Conservation (phyloP, 371 early-diverging fungal genomes). For the Parasitella parasitica region DNA sequence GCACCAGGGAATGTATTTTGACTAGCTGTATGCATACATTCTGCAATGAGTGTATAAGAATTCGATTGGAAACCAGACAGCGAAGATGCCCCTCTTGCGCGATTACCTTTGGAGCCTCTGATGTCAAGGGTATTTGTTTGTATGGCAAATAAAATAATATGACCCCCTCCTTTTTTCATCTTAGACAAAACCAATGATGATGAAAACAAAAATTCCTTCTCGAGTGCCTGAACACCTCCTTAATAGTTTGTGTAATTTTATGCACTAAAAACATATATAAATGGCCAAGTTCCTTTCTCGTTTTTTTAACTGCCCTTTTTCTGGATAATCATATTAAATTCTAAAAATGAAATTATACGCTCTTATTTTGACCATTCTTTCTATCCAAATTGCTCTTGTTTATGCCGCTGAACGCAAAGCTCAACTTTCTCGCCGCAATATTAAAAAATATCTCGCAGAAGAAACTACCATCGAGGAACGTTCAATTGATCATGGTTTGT, state of each 20-base stretch:
- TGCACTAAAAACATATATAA: neutral
- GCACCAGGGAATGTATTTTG: neutral
- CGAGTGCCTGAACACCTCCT: neutral
- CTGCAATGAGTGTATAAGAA: constrained; percentile 5
- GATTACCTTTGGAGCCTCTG: constrained; percentile 2
- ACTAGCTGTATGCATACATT: constrained; percentile 3
- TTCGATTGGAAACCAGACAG: constrained; percentile 4
- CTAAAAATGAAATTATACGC: neutral
- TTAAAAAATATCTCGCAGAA: neutral
- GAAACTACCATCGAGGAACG: neutral
- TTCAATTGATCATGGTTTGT: neutral
- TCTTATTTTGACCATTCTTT: neutral
- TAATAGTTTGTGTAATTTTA: neutral
- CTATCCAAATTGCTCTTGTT: neutral
- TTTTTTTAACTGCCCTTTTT: neutral
- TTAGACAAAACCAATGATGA: neutral
- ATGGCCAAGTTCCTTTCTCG: neutral
- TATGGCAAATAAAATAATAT: constrained; percentile 3
- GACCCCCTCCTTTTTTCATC: neutral
- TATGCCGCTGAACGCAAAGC: neutral
- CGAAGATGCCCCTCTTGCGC: constrained; percentile 8
- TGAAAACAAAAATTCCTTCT: neutral
- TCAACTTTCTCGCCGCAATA: neutral
- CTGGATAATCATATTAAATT: neutral
- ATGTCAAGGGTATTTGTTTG: constrained; percentile 4